Conservation (phyloP, 2,329 filamentous ascomycete species). For the Colletotrichum sp. region DNA sequence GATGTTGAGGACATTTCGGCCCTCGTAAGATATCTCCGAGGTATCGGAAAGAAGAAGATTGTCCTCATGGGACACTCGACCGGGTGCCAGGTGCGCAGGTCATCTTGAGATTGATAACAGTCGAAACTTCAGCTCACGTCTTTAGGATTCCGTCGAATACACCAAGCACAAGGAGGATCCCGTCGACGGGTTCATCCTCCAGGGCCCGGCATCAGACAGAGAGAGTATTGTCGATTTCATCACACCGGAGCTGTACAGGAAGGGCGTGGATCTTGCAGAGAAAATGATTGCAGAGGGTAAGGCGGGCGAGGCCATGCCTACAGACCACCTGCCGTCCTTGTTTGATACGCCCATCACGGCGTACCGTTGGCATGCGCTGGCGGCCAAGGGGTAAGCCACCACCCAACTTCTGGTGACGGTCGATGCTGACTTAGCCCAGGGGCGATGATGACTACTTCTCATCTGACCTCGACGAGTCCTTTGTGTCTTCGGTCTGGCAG, state of each 20-base stretch:
- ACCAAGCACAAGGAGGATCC: conserved; percentile 48
- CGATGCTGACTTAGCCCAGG: conserved; percentile 33
- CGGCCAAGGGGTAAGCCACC: conserved; percentile 51
- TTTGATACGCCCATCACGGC: conserved; percentile 55
- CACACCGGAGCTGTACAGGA: conserved; percentile 45
- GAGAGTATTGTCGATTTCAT: conserved; percentile 62
- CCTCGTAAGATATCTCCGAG: conserved; percentile 58
- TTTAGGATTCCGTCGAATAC: conserved; percentile 63
- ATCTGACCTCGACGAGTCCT: conserved; percentile 68
- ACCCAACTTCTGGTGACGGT: not conserved
- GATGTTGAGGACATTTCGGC: conserved; percentile 60
- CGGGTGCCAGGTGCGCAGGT: conserved; percentile 54
- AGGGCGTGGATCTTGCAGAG: conserved; percentile 53
- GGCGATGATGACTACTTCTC: conserved; percentile 90
- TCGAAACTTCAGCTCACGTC: not conserved
- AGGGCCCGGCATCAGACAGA: conserved; percentile 80
- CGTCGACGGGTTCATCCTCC: conserved; percentile 79
- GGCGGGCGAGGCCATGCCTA: conserved; percentile 59
- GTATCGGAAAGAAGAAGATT: conserved; percentile 53
- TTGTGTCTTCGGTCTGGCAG: conserved; percentile 69
- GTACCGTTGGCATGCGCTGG: conserved; percentile 56
- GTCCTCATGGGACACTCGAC: conserved; percentile 65
- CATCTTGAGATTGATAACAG: not conserved
- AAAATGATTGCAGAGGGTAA: conserved; percentile 60
- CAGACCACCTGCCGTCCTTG: conserved; percentile 43